phyloP scores from a whole-genome alignment of 345 rosid species.

The Pseudoturritis turrita region DNA sequence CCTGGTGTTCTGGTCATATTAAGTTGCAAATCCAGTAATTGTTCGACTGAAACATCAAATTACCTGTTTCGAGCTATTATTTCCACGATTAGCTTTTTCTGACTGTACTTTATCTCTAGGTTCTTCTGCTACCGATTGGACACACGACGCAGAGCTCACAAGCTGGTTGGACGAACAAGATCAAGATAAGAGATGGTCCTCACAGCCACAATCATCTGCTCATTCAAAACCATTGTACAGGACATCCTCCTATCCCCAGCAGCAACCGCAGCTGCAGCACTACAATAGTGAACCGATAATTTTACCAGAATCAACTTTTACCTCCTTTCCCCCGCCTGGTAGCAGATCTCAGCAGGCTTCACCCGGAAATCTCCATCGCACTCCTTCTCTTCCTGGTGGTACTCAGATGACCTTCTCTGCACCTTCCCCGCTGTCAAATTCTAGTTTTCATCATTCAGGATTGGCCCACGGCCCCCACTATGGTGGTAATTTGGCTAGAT shows the following conservation, averaged over 20 bases:
- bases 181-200: slow-evolving; percentile 90
- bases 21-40: not conserved
- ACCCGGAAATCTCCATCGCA: slow-evolving; percentile 41
- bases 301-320: slow-evolving; percentile 64
- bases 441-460: slow-evolving; percentile 54
- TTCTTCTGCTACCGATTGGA: slow-evolving; percentile 88
- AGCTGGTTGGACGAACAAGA: slow-evolving; percentile 69
- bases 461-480: slow-evolving; percentile 60
- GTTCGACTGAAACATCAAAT: not conserved
- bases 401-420: slow-evolving; percentile 49
- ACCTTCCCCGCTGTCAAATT: slow-evolving; percentile 57
- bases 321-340: slow-evolving; percentile 89
- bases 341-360: slow-evolving; percentile 58
- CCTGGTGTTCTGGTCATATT: not conserved
- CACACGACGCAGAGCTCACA: slow-evolving; percentile 67
- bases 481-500: slow-evolving; percentile 63
- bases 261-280: slow-evolving; percentile 64
- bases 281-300: slow-evolving; percentile 63
- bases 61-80: not conserved
- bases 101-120: slow-evolving; percentile 44
- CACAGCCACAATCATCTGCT: slow-evolving; percentile 63
- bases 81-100: not conserved
- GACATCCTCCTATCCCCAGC: slow-evolving; percentile 85
- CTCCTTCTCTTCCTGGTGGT: slow-evolving; percentile 51
- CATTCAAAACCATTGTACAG: slow-evolving; percentile 73